Conservation (phyloP, 1,284 basidiomycete species). For the Ustilago vetiveriae region DNA sequence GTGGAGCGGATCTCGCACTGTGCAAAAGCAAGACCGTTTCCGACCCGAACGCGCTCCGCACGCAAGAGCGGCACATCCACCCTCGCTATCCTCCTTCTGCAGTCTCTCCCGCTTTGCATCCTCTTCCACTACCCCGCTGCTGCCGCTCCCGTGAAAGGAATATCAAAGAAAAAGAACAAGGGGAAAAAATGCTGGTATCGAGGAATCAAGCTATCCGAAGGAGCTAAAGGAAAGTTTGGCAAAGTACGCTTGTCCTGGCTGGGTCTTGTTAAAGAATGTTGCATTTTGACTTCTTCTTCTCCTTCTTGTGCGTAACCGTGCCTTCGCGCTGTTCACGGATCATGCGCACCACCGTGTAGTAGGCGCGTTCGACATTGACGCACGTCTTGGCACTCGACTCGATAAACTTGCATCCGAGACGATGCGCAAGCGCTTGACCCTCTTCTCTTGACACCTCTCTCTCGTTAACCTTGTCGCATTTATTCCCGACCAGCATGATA, state of each 20-base stretch:
- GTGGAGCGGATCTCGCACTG: too few relatives aligned
- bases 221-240: not conserved
- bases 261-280: constrained; percentile 65
- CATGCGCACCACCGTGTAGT: constrained; percentile 65
- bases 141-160: not conserved
- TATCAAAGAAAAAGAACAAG: not conserved
- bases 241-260: too few relatives aligned
- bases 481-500: constrained; percentile 87
- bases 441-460: constrained; percentile 74
- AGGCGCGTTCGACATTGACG: constrained; percentile 67
- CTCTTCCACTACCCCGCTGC: not conserved
- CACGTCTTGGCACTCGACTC: constrained; percentile 68
- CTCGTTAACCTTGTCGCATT: constrained; percentile 82
- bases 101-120: too few relatives aligned
- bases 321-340: constrained; percentile 63
- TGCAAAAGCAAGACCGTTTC: too few relatives aligned
- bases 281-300: constrained; percentile 65
- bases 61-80: too few relatives aligned
- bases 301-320: constrained; percentile 44
- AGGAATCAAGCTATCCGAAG: not conserved
- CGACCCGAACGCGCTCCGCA: too few relatives aligned
- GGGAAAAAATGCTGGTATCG: constrained; percentile 3
- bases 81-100: too few relatives aligned
- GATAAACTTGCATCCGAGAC: constrained; percentile 67
- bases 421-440: constrained; percentile 64